Percentiles rank a stretch among this genome's conserved stretches.
Evolutionary conservation across 2,329 filamentous ascomycete species (phyloP).

Genomic region (Talaromyces sp.): DNA sequence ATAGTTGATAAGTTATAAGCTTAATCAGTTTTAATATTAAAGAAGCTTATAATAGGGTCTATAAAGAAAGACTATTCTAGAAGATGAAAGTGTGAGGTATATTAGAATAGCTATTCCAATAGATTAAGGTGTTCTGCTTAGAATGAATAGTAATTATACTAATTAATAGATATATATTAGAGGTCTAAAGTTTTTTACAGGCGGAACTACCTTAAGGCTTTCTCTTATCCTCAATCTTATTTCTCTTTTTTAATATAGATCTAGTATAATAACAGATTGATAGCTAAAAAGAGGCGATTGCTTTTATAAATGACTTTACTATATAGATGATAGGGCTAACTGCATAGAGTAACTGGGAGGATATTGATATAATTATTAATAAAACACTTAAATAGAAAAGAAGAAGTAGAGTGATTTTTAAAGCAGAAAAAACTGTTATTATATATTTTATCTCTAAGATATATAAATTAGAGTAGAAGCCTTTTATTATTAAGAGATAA

Average conservation of each 20-base stretch:
- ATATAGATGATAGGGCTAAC: not conserved
- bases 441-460: constrained; percentile 28
- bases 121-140: not conserved
- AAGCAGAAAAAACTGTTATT: constrained; percentile 28
- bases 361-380: constrained; percentile 10
- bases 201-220: constrained; percentile 13
- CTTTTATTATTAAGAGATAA: constrained; percentile 15
- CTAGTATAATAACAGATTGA: constrained; percentile 25
- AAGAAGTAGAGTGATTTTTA: constrained; percentile 26
- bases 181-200: not conserved
- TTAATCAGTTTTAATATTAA: too few relatives aligned
- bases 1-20: too few relatives aligned
- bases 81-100: not conserved
- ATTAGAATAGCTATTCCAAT: not conserved
- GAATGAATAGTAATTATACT: not conserved
- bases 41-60: too few relatives aligned
- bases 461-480: constrained; percentile 14
- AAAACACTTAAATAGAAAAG: constrained; percentile 20
- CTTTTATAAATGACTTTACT: not conserved
- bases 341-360: not conserved
- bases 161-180: not conserved
- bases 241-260: constrained; percentile 35
- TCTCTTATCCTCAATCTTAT: constrained; percentile 31
- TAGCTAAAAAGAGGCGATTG: constrained; percentile 15
- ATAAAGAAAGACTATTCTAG: too few relatives aligned